A percentile compares a stretch with the other conserved stretches of the same genome.
Evolutionary conservation across 768 basidiomycete species (phyloP).

Genomic region (Rhodotorula paludigena): DNA sequence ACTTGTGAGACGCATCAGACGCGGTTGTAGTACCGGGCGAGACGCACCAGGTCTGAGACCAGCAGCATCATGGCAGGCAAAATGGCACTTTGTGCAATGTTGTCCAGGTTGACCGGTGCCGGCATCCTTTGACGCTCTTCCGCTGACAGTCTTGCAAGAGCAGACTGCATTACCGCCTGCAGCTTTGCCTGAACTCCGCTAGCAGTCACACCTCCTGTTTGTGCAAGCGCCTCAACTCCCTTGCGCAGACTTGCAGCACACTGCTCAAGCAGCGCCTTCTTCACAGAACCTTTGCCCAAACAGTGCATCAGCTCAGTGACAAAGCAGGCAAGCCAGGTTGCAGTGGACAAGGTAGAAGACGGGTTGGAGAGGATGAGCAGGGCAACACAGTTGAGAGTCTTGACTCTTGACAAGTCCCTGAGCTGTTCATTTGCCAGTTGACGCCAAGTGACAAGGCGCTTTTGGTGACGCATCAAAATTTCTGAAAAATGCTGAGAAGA

Average conservation of each 20-base stretch:
- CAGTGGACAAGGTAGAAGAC: background rate
- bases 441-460: background rate
- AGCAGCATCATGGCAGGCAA: background rate
- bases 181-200: too few species aligned
- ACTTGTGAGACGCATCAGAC: too few species aligned
- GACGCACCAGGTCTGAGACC: background rate
- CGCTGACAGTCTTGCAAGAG: too few species aligned
- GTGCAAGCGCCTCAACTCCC: background rate
- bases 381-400: background rate
- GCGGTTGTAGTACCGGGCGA: too few species aligned
- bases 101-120: background rate
- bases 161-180: too few species aligned
- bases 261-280: too few species aligned
- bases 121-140: background rate
- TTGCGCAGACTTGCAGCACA: too few species aligned
- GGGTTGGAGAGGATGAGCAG: background rate
- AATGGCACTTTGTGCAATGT: too few species aligned
- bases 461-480: background rate
- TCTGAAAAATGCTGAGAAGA: slow-evolving; percentile 1
- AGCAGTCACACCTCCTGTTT: too few species aligned
- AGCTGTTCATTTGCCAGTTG: background rate
- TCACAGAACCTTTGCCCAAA: too few species aligned
- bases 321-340: too few species aligned
- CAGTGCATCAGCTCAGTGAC: too few species aligned
- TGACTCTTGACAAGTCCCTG: background rate